phyloP scores from a whole-genome alignment of 805 yeast genomes.

The Lipomyces orientalis region DNA sequence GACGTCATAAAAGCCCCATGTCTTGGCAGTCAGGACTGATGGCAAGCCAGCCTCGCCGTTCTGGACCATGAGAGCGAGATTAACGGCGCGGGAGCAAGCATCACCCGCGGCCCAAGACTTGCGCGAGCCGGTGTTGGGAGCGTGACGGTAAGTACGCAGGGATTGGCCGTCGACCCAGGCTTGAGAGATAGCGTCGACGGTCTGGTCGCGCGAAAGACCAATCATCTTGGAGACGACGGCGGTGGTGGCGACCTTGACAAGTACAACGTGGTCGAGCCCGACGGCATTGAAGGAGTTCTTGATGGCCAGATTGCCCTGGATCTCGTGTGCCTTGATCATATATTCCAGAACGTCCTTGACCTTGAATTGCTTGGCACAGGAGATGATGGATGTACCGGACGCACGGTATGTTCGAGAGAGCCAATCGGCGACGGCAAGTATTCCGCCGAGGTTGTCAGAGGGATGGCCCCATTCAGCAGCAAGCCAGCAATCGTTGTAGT shows the following conservation, averaged over 20 bases:
- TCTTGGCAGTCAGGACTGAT: constrained; percentile 60
- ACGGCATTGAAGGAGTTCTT: constrained; percentile 66
- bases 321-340: constrained; percentile 70
- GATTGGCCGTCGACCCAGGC: constrained; percentile 68
- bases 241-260: constrained; percentile 65
- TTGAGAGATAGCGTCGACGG: constrained; percentile 61
- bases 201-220: constrained; percentile 58
- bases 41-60: constrained; percentile 64
- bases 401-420: constrained; percentile 54
- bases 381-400: constrained; percentile 45
- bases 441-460: constrained; percentile 64
- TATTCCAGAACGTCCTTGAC: constrained; percentile 58
- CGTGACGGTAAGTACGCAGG: constrained; percentile 65
- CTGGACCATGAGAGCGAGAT: constrained; percentile 58
- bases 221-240: constrained; percentile 63
- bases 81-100: constrained; percentile 64
- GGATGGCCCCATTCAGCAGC: constrained; percentile 79
- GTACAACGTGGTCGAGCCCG: constrained; percentile 64
- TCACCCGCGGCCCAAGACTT: constrained; percentile 75
- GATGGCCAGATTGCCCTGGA: constrained; percentile 63
- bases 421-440: constrained; percentile 63
- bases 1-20: constrained; percentile 72
- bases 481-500: constrained; percentile 67
- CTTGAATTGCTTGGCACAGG: constrained; percentile 52
- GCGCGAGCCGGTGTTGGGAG: constrained; percentile 67